phyloP scores from a whole-genome alignment of 2,329 filamentous ascomycete genomes.

The Neopestalotiopsis sp. region DNA sequence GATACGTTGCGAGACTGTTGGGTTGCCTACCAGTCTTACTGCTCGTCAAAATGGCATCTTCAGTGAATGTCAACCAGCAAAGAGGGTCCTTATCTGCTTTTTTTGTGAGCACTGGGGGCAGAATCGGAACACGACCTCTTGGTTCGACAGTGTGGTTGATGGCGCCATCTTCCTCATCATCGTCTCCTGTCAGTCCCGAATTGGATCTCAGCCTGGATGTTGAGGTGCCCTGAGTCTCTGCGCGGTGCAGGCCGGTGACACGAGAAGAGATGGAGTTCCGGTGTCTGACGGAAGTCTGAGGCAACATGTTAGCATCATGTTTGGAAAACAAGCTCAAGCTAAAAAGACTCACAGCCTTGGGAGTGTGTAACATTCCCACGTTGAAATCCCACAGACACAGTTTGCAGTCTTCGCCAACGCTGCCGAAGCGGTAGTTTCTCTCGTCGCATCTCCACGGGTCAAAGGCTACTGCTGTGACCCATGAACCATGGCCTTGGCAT shows the following conservation, averaged over 20 bases:
- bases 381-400: slow-evolving; percentile 97
- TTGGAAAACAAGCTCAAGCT: slow-evolving; percentile 19
- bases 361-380: slow-evolving; percentile 92
- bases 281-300: slow-evolving; percentile 59
- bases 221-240: slow-evolving; percentile 65
- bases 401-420: slow-evolving; percentile 91
- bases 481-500: slow-evolving; percentile 94
- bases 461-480: slow-evolving; percentile 92
- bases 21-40: slow-evolving; percentile 81
- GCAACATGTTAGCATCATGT: slow-evolving; percentile 14
- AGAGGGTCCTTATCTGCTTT: slow-evolving; percentile 84
- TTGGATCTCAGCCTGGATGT: slow-evolving; percentile 70
- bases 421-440: slow-evolving; percentile 92
- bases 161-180: slow-evolving; percentile 58
- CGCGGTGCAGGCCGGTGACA: slow-evolving; percentile 54
- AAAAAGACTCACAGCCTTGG: slow-evolving; percentile 71
- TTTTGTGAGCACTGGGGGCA: slow-evolving; percentile 92
- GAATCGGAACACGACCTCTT: slow-evolving; percentile 79
- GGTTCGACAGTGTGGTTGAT: slow-evolving; percentile 83
- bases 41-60: slow-evolving; percentile 90
- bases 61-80: slow-evolving; percentile 90
- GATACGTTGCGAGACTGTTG: too few species aligned
- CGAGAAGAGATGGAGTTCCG: slow-evolving; percentile 59
- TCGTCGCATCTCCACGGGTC: slow-evolving; percentile 98
- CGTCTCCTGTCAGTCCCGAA: slow-evolving; percentile 59